Conservation (phyloP, 768 basidiomycete genomes). For the Leccinum incarnatum region DNA sequence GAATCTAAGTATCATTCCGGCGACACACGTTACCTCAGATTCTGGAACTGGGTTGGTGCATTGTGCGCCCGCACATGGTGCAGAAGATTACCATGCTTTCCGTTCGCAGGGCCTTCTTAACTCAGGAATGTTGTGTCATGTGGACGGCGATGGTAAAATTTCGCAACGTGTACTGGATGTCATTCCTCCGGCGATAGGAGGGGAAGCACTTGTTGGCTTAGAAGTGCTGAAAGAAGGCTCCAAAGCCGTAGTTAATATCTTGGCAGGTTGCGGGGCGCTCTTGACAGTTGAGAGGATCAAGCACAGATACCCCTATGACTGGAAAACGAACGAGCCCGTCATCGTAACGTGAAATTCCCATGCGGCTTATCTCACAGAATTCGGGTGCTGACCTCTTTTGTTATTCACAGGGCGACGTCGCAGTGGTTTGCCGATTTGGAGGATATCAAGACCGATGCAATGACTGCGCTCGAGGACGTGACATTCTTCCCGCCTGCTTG, state of each 20-base stretch:
- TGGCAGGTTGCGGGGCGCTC: constrained; percentile 52
- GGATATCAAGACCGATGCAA: constrained; percentile 72
- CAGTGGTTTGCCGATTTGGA: constrained; percentile 98
- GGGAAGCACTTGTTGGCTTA: constrained; percentile 60
- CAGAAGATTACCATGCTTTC: constrained; percentile 86
- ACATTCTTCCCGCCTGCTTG: constrained; percentile 74
- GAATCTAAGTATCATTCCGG: constrained; percentile 52
- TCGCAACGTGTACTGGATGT: constrained; percentile 54
- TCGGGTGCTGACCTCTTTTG: not conserved
- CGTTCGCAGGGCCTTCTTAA: constrained; percentile 51
- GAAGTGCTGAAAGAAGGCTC: constrained; percentile 74
- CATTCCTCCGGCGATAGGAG: constrained; percentile 34
- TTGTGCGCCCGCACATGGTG: constrained; percentile 91
- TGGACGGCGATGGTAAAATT: constrained; percentile 75
- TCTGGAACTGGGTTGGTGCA: constrained; percentile 97
- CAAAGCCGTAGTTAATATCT: constrained; percentile 58
- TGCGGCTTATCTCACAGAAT: not conserved
- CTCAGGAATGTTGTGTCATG: constrained; percentile 69
- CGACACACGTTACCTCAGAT: constrained; percentile 75
- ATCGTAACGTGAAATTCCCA: constrained; percentile 69
- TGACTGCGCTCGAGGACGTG: constrained; percentile 66
- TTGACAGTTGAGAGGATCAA: constrained; percentile 67
- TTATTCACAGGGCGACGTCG: constrained; percentile 68
- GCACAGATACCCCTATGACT: constrained; percentile 95
- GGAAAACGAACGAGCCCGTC: constrained; percentile 91